Base-by-base conservation (phyloP, 2,329 filamentous ascomycete species). In the Harringtonia lauricola region DNA sequence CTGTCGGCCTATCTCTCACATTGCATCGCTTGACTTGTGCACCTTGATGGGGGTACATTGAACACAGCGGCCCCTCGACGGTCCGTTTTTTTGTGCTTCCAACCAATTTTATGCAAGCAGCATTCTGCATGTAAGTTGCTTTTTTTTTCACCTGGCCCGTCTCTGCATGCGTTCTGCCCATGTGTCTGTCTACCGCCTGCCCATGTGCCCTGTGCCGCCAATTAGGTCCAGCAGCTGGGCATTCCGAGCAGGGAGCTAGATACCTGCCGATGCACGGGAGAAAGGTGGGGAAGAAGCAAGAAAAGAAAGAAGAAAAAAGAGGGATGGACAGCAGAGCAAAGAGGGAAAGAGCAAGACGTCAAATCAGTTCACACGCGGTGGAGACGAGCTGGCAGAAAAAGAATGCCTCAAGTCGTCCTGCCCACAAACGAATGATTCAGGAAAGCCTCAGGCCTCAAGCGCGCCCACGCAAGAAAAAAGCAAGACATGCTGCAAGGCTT, bases 91-190 rank as follows among this genome's bases (percentile, higher is more conserved):
- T 42, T 46, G 43, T 48, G 40, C 46, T 47, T 41, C 36, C 36
- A 45, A 43, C 45, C 39, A 38, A n/a, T n/a, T 50, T 50, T 56
- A 57, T 58, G 55, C 52, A 50, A 52, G 49, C 48, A 35, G 19
- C 13, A 47, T 45, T 52, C 41, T 52, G 48, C 47, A 50, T 54
- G 57, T 59, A 56, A 57, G 57, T 57, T 48, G 24, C 28, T 35
- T 24, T 40, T 31, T 43, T 45, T 24, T 34, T 8, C 29, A 15
- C 21, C 38, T 24, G 12, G n/a, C n/a, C 19, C 12, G 8, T 14
- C 18, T 36, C 22, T 26, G 15, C 8, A 15, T 14, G n/a, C 19
- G 29, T 28, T 7, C 29, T 24, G 18, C 18, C 21, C 29, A 26
- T 34, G 28, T 7, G n/a, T n/a, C n/a, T n/a, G n/a, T n/a, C n/a